Percentiles rank a stretch among this genome's conserved stretches.
Evolutionary conservation across 352 stramenopile genomes (phyloP).

Genomic region (Globisporangium apiculatum): DNA sequence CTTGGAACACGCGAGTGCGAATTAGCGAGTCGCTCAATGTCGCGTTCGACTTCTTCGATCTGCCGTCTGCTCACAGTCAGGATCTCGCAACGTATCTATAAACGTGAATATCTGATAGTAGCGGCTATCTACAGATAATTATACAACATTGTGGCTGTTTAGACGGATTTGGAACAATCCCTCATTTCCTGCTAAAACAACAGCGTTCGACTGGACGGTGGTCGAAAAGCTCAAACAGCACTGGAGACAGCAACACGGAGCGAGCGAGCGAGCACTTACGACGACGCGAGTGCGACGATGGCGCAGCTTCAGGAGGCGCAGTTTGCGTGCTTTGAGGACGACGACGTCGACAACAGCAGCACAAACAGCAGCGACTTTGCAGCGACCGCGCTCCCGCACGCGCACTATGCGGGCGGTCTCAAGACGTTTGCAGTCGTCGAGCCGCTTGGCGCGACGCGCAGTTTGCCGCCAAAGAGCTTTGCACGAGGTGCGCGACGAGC

Average conservation of each 20-base stretch:
- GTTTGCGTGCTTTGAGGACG: slow-evolving; percentile 70
- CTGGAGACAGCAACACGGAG: neutral
- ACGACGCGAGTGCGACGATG: slow-evolving; percentile 10
- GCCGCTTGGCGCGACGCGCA: slow-evolving; percentile 14
- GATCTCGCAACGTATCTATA: too few species aligned
- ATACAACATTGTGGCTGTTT: too few species aligned
- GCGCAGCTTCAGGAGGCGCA: slow-evolving; percentile 56
- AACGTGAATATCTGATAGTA: too few species aligned
- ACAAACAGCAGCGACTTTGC: slow-evolving; percentile 5
- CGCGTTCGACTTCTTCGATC: too few species aligned
- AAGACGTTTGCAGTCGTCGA: slow-evolving; percentile 14
- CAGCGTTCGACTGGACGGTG: neutral
- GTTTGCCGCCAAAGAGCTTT: slow-evolving; percentile 48
- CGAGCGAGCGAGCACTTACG: neutral
- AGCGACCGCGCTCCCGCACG: slow-evolving; percentile 7
- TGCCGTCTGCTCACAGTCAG: too few species aligned
- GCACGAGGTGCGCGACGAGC: slow-evolving; percentile 25
- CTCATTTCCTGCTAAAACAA: too few species aligned
- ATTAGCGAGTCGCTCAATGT: too few species aligned
- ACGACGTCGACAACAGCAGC: slow-evolving; percentile 19
- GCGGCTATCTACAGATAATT: too few species aligned
- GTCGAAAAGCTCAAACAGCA: neutral
- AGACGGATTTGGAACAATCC: too few species aligned
- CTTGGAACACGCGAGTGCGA: too few species aligned
- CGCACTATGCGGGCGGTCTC: slow-evolving; percentile 14